Conservation (phyloP, 2,329 filamentous ascomycete species). For the Trichoderma lentiforme region DNA sequence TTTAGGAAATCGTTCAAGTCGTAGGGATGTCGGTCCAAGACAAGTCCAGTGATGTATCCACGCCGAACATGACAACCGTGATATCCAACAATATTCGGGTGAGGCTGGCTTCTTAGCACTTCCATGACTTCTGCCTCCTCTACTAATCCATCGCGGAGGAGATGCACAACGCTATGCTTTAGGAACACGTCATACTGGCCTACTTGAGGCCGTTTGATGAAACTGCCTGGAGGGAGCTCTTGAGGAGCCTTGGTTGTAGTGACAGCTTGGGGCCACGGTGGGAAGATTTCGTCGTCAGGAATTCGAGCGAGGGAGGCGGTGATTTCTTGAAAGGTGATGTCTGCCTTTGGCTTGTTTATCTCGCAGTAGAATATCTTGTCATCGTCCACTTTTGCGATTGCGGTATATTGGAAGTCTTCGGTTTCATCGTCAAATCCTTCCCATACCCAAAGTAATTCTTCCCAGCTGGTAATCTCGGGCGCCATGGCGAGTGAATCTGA, state of each 20-base stretch:
- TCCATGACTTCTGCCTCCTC: not conserved
- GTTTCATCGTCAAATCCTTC: not conserved
- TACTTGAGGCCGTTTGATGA: not conserved
- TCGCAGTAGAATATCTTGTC: not conserved
- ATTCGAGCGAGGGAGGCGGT: not conserved
- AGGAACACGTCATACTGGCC: fast-evolving
- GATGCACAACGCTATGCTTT: not conserved
- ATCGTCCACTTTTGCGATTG: not conserved
- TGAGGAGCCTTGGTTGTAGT: not conserved
- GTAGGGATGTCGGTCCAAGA: not conserved
- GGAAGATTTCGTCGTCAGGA: not conserved
- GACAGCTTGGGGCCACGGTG: not conserved
- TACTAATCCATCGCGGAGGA: not conserved
- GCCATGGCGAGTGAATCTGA: not conserved
- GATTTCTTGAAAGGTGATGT: not conserved
- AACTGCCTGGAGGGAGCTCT: not conserved
- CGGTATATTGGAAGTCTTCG: not conserved
- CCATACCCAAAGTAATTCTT: not conserved
- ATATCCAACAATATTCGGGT: not conserved
- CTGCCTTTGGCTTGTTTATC: not conserved
- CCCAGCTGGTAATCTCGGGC: not conserved
- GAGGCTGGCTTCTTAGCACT: not conserved
- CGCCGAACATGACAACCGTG: not conserved
- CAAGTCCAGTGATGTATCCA: not conserved
- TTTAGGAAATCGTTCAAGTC: not conserved